Evolutionary conservation across 805 yeast species (phyloP).

Genomic region (Gaillardinia entomophila): DNA sequence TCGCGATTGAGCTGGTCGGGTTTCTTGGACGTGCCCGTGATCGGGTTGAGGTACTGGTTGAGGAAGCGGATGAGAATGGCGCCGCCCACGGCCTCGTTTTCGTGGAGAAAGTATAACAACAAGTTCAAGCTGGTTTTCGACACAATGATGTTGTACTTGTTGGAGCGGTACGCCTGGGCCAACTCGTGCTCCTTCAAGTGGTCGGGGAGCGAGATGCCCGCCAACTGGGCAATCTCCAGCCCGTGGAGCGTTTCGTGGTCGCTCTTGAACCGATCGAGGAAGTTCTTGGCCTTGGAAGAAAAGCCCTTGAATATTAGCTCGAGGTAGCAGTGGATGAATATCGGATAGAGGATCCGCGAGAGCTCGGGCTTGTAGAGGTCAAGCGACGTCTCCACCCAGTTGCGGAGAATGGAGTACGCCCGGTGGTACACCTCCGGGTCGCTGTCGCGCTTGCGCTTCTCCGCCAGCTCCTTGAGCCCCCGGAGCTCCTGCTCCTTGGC

Average conservation of each 20-base stretch:
- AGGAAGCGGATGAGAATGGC: constrained; percentile 77
- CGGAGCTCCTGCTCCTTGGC: constrained; percentile 36
- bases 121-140: constrained; percentile 83
- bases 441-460: constrained; percentile 39
- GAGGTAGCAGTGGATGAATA: constrained; percentile 84
- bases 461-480: constrained; percentile 37
- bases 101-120: constrained; percentile 80
- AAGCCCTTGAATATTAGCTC: constrained; percentile 67
- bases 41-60: constrained; percentile 70
- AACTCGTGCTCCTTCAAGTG: constrained; percentile 79
- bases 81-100: constrained; percentile 90
- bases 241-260: constrained; percentile 78
- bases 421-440: constrained; percentile 70
- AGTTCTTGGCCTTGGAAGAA: constrained; percentile 58
- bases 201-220: constrained; percentile 70
- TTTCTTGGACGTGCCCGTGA: constrained; percentile 31
- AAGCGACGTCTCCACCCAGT: constrained; percentile 87
- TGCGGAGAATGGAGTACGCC: constrained; percentile 73
- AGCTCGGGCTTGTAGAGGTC: constrained; percentile 90
- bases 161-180: constrained; percentile 67
- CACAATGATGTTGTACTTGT: constrained; percentile 69
- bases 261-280: constrained; percentile 65
- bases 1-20: constrained; percentile 37
- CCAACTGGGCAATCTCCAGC: constrained; percentile 64
- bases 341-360: constrained; percentile 77